A percentile compares a stretch with the other conserved stretches of the same genome.
Evolutionary conservation across 768 basidiomycete genomes (phyloP).

Genomic region (Hypholoma fasciculare): DNA sequence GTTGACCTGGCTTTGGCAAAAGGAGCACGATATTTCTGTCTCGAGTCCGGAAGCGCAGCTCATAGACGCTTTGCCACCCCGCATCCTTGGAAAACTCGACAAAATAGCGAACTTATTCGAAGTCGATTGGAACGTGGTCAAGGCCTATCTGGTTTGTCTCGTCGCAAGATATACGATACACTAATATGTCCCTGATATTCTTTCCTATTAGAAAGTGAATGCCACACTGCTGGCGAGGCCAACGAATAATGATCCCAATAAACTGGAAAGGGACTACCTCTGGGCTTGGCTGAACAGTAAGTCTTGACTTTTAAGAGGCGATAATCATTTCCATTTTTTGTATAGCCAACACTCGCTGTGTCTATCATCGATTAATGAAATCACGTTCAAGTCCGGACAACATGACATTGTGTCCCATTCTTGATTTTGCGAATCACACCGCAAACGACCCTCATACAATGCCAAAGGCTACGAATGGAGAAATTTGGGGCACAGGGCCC

Average conservation of each 20-base stretch:
- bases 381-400: constrained; percentile 64
- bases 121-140: constrained; percentile 58
- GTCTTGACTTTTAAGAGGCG: constrained; percentile 11
- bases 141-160: constrained; percentile 51
- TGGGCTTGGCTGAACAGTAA: constrained; percentile 95
- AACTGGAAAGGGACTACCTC: constrained; percentile 49
- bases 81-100: constrained; percentile 39
- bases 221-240: not conserved
- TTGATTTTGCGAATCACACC: constrained; percentile 90
- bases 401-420: constrained; percentile 82
- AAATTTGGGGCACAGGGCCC: constrained; percentile 37
- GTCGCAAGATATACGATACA: not conserved
- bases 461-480: constrained; percentile 36
- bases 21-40: constrained; percentile 7
- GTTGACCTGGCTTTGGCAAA: constrained; percentile 65
- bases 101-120: constrained; percentile 48
- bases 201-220: constrained; percentile 13
- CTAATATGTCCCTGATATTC: constrained; percentile 4
- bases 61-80: constrained; percentile 49
- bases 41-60: constrained; percentile 25
- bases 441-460: constrained; percentile 39
- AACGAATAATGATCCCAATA: constrained; percentile 4
- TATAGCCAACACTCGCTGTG: constrained; percentile 89
- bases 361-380: constrained; percentile 64
- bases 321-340: constrained; percentile 2